Evolutionary conservation across 768 basidiomycete species (phyloP).

Genomic region (Tylopilus intermedius): DNA sequence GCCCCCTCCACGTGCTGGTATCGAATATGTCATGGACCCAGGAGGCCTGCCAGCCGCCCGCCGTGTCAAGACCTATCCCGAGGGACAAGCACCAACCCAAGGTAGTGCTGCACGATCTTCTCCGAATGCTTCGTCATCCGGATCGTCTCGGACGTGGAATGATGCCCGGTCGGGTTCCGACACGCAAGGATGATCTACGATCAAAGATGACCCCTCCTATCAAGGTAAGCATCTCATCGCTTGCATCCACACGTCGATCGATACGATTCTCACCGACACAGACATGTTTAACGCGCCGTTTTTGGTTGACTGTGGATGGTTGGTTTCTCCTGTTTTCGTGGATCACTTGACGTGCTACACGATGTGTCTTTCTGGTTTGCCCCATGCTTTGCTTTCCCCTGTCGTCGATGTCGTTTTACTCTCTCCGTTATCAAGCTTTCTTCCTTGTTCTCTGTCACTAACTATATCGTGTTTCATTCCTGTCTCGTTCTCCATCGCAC

Average conservation of each 20-base stretch:
- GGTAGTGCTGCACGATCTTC: not conserved
- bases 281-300: not conserved
- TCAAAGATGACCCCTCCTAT: not conserved
- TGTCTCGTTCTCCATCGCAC: slow-evolving; percentile 2
- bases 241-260: not conserved
- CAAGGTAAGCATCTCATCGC: not conserved
- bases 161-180: slow-evolving; percentile 7
- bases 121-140: slow-evolving; percentile 14
- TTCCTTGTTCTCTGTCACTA: not conserved
- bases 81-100: slow-evolving; percentile 2
- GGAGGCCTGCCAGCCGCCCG: slow-evolving; percentile 8
- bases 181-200: slow-evolving; percentile 5
- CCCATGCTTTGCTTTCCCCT: not conserved
- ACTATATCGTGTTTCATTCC: not conserved
- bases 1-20: slow-evolving; percentile 6
- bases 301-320: not conserved
- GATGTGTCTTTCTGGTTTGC: not conserved
- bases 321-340: not conserved
- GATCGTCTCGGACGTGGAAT: slow-evolving; percentile 20
- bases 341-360: not conserved
- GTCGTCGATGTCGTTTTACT: not conserved
- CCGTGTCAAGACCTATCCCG: slow-evolving; percentile 4
- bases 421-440: not conserved
- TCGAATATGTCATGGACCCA: slow-evolving; percentile 13
- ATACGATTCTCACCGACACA: not conserved